These are phyloP conservation scores for Paspalum vaginatum DNA, from an alignment of 176 grass and related monocot species.

Conservation along the genomic window DNA sequence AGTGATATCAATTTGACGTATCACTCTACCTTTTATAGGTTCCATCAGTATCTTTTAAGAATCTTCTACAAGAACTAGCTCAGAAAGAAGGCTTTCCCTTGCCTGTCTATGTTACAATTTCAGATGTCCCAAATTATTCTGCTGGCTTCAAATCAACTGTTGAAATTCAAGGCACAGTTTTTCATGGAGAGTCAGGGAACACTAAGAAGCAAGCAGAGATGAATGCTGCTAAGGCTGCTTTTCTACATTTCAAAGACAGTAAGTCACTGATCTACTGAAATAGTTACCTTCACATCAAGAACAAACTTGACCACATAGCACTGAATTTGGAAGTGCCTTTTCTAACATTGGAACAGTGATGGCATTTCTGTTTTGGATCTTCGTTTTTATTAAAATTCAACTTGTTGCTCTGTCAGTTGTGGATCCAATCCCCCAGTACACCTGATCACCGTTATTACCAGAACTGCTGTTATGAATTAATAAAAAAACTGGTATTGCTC, in stretches of 20 bases:
- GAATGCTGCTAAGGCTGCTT: conserved; percentile 68
- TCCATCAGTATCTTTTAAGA: conserved; percentile 52
- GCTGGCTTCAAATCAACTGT: conserved; percentile 55
- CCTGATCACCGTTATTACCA: not conserved
- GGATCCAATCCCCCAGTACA: not conserved
- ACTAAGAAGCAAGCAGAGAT: conserved; percentile 77
- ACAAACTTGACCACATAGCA: not conserved
- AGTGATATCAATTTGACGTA: conserved; percentile 39
- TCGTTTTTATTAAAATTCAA: conserved; percentile 9
- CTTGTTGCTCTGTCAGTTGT: not conserved
- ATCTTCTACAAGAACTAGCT: conserved; percentile 59
- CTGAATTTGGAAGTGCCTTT: conserved; percentile 12
- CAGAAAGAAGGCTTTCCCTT: conserved; percentile 62
- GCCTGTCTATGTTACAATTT: conserved; percentile 56
- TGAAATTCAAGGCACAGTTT: conserved; percentile 53
- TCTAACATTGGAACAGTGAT: not conserved
- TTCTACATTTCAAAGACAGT: conserved; percentile 54
- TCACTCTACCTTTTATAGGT: conserved; percentile 53
- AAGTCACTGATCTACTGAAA: conserved; percentile 52
- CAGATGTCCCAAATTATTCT: conserved; percentile 27
- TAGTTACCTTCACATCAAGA: not conserved
- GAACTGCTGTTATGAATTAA: conserved; percentile 4
- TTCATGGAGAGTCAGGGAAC: conserved; percentile 57
- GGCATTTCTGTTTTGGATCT: conserved; percentile 6
- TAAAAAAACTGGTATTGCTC: not conserved